A percentile compares a stretch with the other conserved stretches of the same genome.
Evolutionary conservation across 2,329 filamentous ascomycete genomes (phyloP).

Genomic region (Penicillium sp.): DNA sequence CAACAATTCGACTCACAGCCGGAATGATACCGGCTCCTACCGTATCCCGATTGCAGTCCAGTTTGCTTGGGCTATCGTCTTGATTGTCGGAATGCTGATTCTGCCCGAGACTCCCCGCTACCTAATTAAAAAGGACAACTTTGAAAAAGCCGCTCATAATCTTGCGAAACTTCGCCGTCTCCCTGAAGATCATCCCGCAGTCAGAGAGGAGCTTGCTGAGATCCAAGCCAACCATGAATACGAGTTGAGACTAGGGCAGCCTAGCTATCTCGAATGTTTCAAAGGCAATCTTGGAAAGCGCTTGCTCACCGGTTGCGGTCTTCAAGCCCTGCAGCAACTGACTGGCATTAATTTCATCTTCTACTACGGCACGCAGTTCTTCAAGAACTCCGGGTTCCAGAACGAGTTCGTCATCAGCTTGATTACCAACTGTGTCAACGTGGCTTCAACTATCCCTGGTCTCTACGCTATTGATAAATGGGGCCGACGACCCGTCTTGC

Average conservation of each 20-base stretch:
- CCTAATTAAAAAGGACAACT: constrained; percentile 74
- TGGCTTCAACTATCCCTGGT: constrained; percentile 51
- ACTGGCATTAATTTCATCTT: constrained; percentile 50
- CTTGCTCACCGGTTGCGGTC: constrained; percentile 40
- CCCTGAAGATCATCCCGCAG: constrained; percentile 68
- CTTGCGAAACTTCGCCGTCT: constrained; percentile 71
- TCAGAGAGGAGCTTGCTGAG: constrained; percentile 76
- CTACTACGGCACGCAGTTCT: constrained; percentile 46
- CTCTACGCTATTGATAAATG: constrained; percentile 55
- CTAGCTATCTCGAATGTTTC: constrained; percentile 17
- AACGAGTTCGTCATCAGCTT: constrained; percentile 33
- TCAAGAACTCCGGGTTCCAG: constrained; percentile 17
- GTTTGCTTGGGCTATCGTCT: constrained; percentile 77
- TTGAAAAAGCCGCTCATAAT: constrained; percentile 64
- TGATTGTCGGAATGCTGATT: constrained; percentile 71
- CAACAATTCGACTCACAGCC: constrained; percentile 69
- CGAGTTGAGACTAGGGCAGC: constrained; percentile 50
- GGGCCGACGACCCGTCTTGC: constrained; percentile 51
- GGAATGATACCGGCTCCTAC: constrained; percentile 67
- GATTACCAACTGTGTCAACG: constrained; percentile 53
- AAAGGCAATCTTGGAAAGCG: constrained; percentile 38
- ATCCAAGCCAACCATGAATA: constrained; percentile 87
- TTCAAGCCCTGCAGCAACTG: constrained; percentile 46
- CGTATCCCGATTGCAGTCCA: constrained; percentile 80
- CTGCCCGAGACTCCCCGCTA: constrained; percentile 84